Evolutionary conservation across 805 yeast species (phyloP), one percentile per base, ranked within the genome.

Genomic region (Lachancea dasiensis): DNA sequence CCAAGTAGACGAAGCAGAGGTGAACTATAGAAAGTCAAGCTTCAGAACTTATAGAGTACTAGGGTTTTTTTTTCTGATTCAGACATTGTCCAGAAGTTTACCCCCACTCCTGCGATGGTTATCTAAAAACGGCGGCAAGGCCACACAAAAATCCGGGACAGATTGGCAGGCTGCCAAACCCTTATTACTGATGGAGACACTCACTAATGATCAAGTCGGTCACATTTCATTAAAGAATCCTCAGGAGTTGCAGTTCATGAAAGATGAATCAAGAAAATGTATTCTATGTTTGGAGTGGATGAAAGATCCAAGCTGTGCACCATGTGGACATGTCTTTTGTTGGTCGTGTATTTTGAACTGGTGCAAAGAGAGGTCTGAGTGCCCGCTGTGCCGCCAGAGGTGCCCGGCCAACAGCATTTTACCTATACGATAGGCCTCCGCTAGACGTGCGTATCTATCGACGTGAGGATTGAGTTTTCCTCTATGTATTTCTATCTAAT

Each of bases 291-390:
- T 90, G 17, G 79, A 83, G 6, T 68, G 72, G 11, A 84, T 90
- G 92, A 68, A 63, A 1, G 75, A 84, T 44, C 97, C 98, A 4
- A 68, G 95, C 1, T 75, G 85, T 43, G 86, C 95, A 0, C 74
- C 79, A 4, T 90, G 98, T 61, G 98, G 97, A 0, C 98, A 90
- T 58, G 41, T 86, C 11, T 90, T 85, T 58, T 90, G 98, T 61
- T 90, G 97, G 97, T 69, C 67, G 5, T 90, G 97, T 57, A 77
- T 87, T 4, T 69, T 78, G 5, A 95, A 84, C 49, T 90, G 97
- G 97, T 76, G 87, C 41, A 69, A 86, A 45, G 95, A 87, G 47
- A 66, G 73, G 43, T 80, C 86, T 0, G 96, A 87, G 53, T 90
- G 98, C 56, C 97, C 98, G 0, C 65, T 92, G 19, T 92, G 97